Percentiles rank a stretch among this genome's conserved stretches.
These are phyloP conservation scores for Anaeromyces robustus DNA, from an alignment of 192 early-diverging fungal genomes.

Conservation along the genomic window DNA sequence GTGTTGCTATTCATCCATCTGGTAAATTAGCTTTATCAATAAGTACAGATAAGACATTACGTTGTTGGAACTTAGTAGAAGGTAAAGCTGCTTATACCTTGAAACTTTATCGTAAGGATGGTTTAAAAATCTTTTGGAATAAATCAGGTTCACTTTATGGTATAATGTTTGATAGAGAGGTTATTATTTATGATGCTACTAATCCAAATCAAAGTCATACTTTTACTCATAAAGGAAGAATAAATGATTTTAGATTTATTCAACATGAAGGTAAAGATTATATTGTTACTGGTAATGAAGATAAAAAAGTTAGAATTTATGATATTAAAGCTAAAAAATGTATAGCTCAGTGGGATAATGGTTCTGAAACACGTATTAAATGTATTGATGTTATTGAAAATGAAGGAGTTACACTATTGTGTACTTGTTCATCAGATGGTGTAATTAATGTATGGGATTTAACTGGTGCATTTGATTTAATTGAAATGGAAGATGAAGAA, in stretches of 20 bases:
- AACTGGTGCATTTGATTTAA: slow-evolving; percentile 21
- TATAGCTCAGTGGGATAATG: slow-evolving; percentile 15
- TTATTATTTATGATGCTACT: slow-evolving; percentile 33
- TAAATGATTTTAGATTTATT: background rate
- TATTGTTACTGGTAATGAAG: slow-evolving; percentile 38
- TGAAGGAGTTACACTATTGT: slow-evolving; percentile 13
- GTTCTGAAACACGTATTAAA: slow-evolving; percentile 31
- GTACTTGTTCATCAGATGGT: slow-evolving; percentile 58
- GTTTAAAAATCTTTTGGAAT: slow-evolving; percentile 34
- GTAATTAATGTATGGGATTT: slow-evolving; percentile 53
- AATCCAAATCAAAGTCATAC: background rate
- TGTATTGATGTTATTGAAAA: slow-evolving; percentile 11
- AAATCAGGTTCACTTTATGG: slow-evolving; percentile 33
- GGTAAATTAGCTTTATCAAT: slow-evolving; percentile 88
- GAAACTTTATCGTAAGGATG: slow-evolving; percentile 27
- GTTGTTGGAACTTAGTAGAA: slow-evolving; percentile 63
- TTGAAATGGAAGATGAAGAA: background rate
- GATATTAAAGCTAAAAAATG: slow-evolving; percentile 21
- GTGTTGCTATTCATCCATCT: slow-evolving; percentile 81
- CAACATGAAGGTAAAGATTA: slow-evolving; percentile 20
- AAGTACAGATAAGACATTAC: slow-evolving; percentile 44
- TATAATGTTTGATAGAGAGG: slow-evolving; percentile 33
- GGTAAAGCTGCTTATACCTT: slow-evolving; percentile 47
- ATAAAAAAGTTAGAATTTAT: slow-evolving; percentile 38
- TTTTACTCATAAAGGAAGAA: background rate